Evolutionary conservation across 2,329 filamentous ascomycete genomes (phyloP), one percentile per base, ranked within the genome.

Genomic region (Neocatenulostroma microsporum): DNA sequence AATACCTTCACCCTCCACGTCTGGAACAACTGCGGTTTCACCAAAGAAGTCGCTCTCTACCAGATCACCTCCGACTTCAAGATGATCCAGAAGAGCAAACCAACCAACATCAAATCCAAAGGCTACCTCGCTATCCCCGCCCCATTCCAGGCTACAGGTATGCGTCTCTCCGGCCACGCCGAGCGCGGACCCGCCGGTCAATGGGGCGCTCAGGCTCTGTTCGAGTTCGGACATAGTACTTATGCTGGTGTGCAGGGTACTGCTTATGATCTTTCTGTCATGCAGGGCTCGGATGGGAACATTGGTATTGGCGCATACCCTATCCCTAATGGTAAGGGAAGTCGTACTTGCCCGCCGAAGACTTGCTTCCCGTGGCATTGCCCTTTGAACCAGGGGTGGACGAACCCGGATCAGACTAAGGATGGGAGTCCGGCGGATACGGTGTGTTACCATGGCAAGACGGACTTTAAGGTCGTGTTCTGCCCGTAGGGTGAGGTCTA

Each of bases 371-470:
- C 50, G 13, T 46, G 42, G 30, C 26, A 46, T 15, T 53, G 47
- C 37, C 39, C 42, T 18, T 21, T 35, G 8, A 29, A 30, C 13
- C 44, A 56, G 30, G 49, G 47, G 8, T 55, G 53, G 52, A 55
- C 52, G 17, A 41, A 46, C 25, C 44, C 49, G 5, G 34, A 46
- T 26, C 52, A 56, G 41, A 29, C 39, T 7, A 26, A 45, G 7
- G 26, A 39, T 21, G 51, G 48, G 1, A 47, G 42, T 30, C 50
- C 53, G 12, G 53, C 53, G 21, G 53, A 56, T 45, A 54, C 52
- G 9, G 51, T 51, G n/a, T 56, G 53, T 38, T 55, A 55, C 30
- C 13, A 53, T 5, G 53, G 52, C 8, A 47, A 46, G 40, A 53
- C 46, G 13, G 46, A 49, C 19, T 55, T 55, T 30, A 47, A 48